phyloP scores from a whole-genome alignment of 1,284 basidiomycete genomes.

The Microbotryum silenes-acaulis region DNA sequence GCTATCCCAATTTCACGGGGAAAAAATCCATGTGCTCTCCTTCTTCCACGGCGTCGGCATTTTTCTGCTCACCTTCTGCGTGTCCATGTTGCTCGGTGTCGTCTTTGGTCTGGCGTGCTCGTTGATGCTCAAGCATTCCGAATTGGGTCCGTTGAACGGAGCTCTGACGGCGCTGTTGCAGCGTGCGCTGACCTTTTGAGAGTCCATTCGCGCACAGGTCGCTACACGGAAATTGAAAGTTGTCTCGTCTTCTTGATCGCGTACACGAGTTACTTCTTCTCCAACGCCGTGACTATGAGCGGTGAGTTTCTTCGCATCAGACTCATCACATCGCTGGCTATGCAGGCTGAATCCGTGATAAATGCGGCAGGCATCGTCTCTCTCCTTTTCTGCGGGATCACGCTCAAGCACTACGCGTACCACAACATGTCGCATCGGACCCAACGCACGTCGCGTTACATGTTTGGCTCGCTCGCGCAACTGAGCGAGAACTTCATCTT shows the following conservation, averaged over 20 bases:
- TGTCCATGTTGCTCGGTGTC: conserved; percentile 89
- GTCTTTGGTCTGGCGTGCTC: conserved; percentile 82
- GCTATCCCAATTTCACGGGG: conserved; percentile 80
- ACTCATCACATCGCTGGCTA: not conserved
- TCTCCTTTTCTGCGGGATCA: conserved; percentile 96
- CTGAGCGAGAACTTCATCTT: conserved; percentile 99
- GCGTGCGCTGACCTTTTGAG: not conserved
- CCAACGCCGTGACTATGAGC: conserved; percentile 86
- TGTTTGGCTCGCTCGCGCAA: conserved; percentile 83
- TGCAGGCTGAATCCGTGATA: not conserved
- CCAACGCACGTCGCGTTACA: conserved; percentile 90
- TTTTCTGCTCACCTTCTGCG: conserved; percentile 89
- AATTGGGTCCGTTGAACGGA: conserved; percentile 37
- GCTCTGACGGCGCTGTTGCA: not conserved
- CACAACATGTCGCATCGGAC: conserved; percentile 97
- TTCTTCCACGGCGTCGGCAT: conserved; percentile 93
- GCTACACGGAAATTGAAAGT: conserved; percentile 85
- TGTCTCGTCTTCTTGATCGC: conserved; percentile 90
- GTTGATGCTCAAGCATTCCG: conserved; percentile 89
- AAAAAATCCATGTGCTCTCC: conserved; percentile 77
- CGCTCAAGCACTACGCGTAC: conserved; percentile 97
- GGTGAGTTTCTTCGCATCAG: conserved; percentile 43
- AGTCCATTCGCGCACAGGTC: conserved; percentile 39
- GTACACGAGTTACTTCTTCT: conserved; percentile 98
- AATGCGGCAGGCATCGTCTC: conserved; percentile 69